Percentiles rank a stretch among this genome's conserved stretches.
Conservation (phyloP, 768 basidiomycete species). For the Calocera cornea region DNA sequence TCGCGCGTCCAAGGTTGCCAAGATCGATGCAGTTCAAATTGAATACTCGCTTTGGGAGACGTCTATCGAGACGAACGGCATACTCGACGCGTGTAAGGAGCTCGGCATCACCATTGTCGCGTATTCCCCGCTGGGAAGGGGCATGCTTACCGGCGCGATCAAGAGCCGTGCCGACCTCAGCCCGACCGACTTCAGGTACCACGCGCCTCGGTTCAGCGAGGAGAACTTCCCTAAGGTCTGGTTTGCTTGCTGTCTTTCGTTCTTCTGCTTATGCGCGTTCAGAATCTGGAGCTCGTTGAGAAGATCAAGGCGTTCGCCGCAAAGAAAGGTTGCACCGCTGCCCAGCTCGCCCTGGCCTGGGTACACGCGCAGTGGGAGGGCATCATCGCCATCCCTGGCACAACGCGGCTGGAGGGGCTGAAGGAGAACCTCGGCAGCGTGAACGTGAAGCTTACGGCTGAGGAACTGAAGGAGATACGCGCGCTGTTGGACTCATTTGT, state of each 20-base stretch:
- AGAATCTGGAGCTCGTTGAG: conserved; percentile 13
- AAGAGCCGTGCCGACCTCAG: neutral
- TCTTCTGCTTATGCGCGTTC: neutral
- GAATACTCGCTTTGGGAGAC: conserved; percentile 23
- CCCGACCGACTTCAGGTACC: conserved; percentile 8
- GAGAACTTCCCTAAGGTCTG: conserved; percentile 12
- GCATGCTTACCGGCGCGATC: neutral
- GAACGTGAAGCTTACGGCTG: conserved; percentile 30
- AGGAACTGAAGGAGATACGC: conserved; percentile 33
- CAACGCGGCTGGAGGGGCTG: conserved; percentile 29
- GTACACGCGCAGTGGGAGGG: conserved; percentile 18
- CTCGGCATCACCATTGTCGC: conserved; percentile 13
- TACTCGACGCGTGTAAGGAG: conserved; percentile 14
- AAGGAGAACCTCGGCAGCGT: conserved; percentile 34
- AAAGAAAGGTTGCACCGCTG: conserved; percentile 25
- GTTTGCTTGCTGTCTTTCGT: neutral
- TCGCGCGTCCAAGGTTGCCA: conserved; percentile 10
- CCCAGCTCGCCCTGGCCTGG: conserved; percentile 32
- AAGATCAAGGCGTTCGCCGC: conserved; percentile 19
- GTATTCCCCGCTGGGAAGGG: conserved; percentile 9
- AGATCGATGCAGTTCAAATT: conserved; percentile 21
- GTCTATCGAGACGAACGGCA: conserved; percentile 18
- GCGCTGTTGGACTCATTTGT: conserved; percentile 21
- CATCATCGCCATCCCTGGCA: conserved; percentile 23
- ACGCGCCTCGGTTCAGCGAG: conserved; percentile 5